A percentile compares a stretch with the other conserved stretches of the same genome.
phyloP scores from a whole-genome alignment of 1,139 yeast genomes.

The Saccharomycopsis hybrid region DNA sequence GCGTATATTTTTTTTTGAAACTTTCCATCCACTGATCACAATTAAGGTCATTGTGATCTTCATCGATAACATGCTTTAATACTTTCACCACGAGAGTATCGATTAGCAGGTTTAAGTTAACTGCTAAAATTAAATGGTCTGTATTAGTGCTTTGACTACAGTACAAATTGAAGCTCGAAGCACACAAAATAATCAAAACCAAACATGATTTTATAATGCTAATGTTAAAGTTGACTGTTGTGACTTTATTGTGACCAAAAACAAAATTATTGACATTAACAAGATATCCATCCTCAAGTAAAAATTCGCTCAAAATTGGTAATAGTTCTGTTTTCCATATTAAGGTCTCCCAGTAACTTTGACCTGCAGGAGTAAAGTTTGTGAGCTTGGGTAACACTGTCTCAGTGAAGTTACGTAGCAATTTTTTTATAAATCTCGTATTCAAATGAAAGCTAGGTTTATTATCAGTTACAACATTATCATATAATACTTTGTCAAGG shows the following conservation, averaged over 20 bases:
- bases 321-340: constrained; percentile 2
- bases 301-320: constrained; percentile 1
- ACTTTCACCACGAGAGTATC: too few species aligned
- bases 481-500: too few species aligned
- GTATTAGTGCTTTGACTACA: background rate
- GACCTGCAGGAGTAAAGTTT: background rate
- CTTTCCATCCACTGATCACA: too few species aligned
- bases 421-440: too few species aligned
- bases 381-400: background rate
- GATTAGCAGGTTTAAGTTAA: too few species aligned
- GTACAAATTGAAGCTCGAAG: background rate
- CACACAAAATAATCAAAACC: background rate
- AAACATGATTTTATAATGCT: background rate
- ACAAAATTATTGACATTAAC: background rate
- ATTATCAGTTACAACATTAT: too few species aligned
- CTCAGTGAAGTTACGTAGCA: constrained; percentile 1
- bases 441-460: too few species aligned
- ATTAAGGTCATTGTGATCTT: too few species aligned
- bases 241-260: background rate
- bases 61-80: too few species aligned
- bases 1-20: too few species aligned
- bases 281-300: background rate
- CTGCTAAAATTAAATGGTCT: too few species aligned
- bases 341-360: constrained; percentile 6
- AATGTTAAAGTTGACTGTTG: background rate